Evolutionary conservation across 2,329 filamentous ascomycete genomes (phyloP).

Genomic region (Penicillium glabrum): DNA sequence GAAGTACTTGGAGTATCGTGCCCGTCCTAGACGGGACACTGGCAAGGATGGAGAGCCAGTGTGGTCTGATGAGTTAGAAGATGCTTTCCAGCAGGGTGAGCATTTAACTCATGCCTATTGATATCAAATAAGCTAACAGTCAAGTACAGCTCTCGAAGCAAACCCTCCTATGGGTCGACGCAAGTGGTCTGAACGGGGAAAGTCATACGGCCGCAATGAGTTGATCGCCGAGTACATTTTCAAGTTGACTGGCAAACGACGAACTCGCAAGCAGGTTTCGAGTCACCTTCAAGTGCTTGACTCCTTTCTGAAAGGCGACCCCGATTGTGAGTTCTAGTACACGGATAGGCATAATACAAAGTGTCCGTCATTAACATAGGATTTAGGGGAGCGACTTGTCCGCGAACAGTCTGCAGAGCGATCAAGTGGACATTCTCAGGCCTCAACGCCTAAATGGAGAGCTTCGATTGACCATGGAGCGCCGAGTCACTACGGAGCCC

Average conservation of each 20-base stretch:
- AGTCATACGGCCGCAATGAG: slow-evolving; percentile 61
- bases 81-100: slow-evolving; percentile 49
- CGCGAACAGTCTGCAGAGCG: slow-evolving; percentile 36
- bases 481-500: slow-evolving; percentile 30
- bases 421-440: slow-evolving; percentile 32
- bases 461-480: slow-evolving; percentile 32
- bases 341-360: background rate
- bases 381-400: slow-evolving; percentile 39
- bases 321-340: slow-evolving; percentile 47
- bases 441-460: slow-evolving; percentile 33
- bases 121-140: slow-evolving; percentile 12
- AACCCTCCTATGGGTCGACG: slow-evolving; percentile 59
- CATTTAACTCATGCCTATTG: slow-evolving; percentile 1
- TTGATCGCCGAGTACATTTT: slow-evolving; percentile 60
- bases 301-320: slow-evolving; percentile 53
- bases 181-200: slow-evolving; percentile 53
- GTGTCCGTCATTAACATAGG: background rate
- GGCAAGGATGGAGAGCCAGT: slow-evolving; percentile 45
- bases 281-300: slow-evolving; percentile 65
- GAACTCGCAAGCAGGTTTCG: slow-evolving; percentile 61
- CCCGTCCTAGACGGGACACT: slow-evolving; percentile 43
- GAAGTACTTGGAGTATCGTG: slow-evolving; percentile 46
- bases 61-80: slow-evolving; percentile 49
- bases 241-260: slow-evolving; percentile 53
- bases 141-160: slow-evolving; percentile 49